Conservation (phyloP, 805 yeast genomes). For the Gaillardinia entomophila region DNA sequence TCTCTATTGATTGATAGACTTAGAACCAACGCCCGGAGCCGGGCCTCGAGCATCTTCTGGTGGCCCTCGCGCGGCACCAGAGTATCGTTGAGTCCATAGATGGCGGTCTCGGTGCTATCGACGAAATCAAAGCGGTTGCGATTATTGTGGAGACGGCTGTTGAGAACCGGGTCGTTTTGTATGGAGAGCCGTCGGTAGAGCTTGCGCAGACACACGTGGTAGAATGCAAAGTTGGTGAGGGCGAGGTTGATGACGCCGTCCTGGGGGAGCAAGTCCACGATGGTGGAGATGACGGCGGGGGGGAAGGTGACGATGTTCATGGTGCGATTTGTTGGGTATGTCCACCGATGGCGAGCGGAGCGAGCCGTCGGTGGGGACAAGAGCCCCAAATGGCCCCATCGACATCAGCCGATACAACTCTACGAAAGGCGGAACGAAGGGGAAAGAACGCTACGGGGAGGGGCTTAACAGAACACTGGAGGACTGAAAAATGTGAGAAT, state of each 20-base stretch:
- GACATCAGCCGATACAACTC: too few relatives aligned
- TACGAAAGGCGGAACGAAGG: too few relatives aligned
- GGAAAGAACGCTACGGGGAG: too few relatives aligned
- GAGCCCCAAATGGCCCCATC: too few relatives aligned
- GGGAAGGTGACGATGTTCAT: not conserved
- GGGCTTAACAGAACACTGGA: too few relatives aligned
- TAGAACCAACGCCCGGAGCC: slow-evolving; percentile 36
- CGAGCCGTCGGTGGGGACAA: too few relatives aligned
- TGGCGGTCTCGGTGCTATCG: slow-evolving; percentile 15
- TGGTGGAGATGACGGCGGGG: slow-evolving; percentile 2
- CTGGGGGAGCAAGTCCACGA: slow-evolving; percentile 21
- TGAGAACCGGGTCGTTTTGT: slow-evolving; percentile 14
- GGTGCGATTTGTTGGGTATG: too few relatives aligned
- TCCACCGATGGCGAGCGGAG: too few relatives aligned
- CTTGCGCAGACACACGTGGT: slow-evolving; percentile 23
- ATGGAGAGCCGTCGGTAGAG: slow-evolving; percentile 21
- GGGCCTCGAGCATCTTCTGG: slow-evolving; percentile 20
- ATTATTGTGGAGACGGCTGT: slow-evolving; percentile 1
- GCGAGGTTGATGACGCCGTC: slow-evolving; percentile 26
- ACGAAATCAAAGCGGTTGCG: slow-evolving; percentile 6
- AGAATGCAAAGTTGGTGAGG: slow-evolving; percentile 27
- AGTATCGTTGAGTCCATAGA: slow-evolving; percentile 19
- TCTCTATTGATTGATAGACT: slow-evolving; percentile 28
- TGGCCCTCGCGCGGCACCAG: slow-evolving; percentile 13
- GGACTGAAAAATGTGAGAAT: too few relatives aligned